Conservation (phyloP, 2,329 filamentous ascomycete genomes). For the Penicillium palitans region DNA sequence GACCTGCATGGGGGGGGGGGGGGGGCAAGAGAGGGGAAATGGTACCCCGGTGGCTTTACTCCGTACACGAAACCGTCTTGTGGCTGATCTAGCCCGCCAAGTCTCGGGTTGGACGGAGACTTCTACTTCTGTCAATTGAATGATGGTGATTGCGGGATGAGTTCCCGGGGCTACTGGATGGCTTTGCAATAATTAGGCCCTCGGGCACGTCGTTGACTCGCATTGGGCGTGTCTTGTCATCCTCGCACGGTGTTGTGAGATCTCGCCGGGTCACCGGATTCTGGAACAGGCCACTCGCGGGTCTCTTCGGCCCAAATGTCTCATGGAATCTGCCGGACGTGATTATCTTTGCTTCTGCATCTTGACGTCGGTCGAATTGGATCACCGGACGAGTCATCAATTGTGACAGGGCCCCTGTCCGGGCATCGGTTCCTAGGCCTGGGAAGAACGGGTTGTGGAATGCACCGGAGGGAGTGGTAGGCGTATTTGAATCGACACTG, state of each 20-base stretch:
- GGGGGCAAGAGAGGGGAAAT: conserved; percentile 12
- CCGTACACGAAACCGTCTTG: conserved; percentile 14
- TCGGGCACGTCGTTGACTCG: conserved; percentile 13
- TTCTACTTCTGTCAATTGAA: conserved; percentile 12
- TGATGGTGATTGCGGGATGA: conserved; percentile 18
- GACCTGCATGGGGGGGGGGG: neutral
- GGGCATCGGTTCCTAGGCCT: conserved; percentile 23
- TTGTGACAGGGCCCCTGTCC: conserved; percentile 22
- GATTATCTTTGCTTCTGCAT: conserved; percentile 23
- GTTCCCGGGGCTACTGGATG: conserved; percentile 16
- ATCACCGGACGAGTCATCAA: conserved; percentile 18
- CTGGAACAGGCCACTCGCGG: conserved; percentile 29
- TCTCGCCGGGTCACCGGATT: conserved; percentile 30
- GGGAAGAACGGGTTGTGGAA: conserved; percentile 23
- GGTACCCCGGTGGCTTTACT: conserved; percentile 19
- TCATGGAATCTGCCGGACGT: conserved; percentile 27
- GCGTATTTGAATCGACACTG: conserved; percentile 13
- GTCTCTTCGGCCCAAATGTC: conserved; percentile 29
- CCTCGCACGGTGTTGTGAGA: conserved; percentile 30
- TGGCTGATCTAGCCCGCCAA: conserved; percentile 26
- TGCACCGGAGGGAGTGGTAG: conserved; percentile 22
- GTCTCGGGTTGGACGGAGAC: conserved; percentile 25
- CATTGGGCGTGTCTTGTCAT: conserved; percentile 19
- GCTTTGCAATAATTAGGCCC: conserved; percentile 16
- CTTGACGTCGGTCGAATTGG: conserved; percentile 21